Evolutionary conservation across 805 yeast species (phyloP).

Genomic region (Barnettozyma californica): DNA sequence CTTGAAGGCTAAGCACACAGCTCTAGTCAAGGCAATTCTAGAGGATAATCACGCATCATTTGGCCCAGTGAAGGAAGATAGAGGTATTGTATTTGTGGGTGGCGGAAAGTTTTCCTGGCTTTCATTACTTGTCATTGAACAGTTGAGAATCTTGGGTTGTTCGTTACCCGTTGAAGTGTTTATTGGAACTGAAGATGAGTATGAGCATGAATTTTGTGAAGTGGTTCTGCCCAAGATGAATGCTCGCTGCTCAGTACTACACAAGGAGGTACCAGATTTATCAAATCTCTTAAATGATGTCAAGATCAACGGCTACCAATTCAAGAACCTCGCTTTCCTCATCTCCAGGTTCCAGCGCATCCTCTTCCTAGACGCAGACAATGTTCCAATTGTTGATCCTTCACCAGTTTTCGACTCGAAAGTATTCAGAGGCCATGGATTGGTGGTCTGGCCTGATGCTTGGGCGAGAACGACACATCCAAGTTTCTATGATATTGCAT

Average conservation of each 20-base stretch:
- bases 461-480: constrained; percentile 70
- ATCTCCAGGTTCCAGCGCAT: constrained; percentile 68
- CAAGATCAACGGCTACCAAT: constrained; percentile 55
- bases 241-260: constrained; percentile 60
- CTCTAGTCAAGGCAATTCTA: constrained; percentile 29
- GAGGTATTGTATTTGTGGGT: constrained; percentile 65
- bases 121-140: constrained; percentile 54
- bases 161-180: constrained; percentile 66
- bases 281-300: constrained; percentile 36
- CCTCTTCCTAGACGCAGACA: constrained; percentile 66
- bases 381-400: constrained; percentile 59
- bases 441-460: constrained; percentile 64
- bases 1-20: constrained; percentile 34
- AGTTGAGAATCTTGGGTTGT: constrained; percentile 58
- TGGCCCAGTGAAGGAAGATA: constrained; percentile 28
- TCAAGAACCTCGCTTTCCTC: constrained; percentile 60
- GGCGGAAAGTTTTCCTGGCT: constrained; percentile 75
- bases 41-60: constrained; percentile 22
- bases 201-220: constrained; percentile 62
- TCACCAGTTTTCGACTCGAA: constrained; percentile 42
- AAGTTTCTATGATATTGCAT: constrained; percentile 47
- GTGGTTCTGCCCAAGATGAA: constrained; percentile 50
- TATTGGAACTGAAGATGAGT: constrained; percentile 58
- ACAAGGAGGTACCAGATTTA: constrained; percentile 50
- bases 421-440: constrained; percentile 36